Conservation (phyloP, 805 yeast species). For the Saccharomyces mikatae region DNA sequence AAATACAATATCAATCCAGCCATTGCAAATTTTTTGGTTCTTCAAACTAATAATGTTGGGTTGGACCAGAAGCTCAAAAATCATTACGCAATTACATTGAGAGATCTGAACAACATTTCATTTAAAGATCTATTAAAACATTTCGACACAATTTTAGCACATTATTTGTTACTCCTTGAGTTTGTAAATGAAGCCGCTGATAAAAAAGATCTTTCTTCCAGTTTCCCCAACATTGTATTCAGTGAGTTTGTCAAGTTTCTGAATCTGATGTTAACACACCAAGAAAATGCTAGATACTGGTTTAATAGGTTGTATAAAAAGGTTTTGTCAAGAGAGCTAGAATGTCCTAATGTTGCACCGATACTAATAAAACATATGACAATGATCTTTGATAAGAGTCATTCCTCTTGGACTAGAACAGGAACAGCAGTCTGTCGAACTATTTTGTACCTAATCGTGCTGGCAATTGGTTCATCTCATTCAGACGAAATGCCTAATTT, state of each 20-base stretch:
- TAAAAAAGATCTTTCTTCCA: conserved; percentile 10
- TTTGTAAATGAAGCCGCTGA: conserved; percentile 16
- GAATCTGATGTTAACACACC: conserved; percentile 57
- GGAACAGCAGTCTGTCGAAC: conserved; percentile 50
- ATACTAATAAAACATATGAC: conserved; percentile 41
- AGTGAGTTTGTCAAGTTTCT: conserved; percentile 52
- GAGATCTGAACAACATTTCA: conserved; percentile 46
- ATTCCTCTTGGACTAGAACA: conserved; percentile 44
- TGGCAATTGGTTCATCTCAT: conserved; percentile 26
- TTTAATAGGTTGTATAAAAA: conserved; percentile 43
- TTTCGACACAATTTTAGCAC: conserved; percentile 48
- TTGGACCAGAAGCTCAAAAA: conserved; percentile 29
- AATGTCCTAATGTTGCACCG: conserved; percentile 41
- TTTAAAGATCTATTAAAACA: conserved; percentile 46
- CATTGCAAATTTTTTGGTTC: conserved; percentile 46
- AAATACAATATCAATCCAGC: conserved; percentile 50
- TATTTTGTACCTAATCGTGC: conserved; percentile 41
- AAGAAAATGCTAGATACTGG: conserved; percentile 52
- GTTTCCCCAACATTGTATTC: conserved; percentile 36
- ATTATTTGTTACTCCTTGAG: conserved; percentile 32
- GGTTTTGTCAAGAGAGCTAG: conserved; percentile 6
- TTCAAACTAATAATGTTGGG: conserved; percentile 29
- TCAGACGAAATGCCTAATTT: conserved; percentile 7
- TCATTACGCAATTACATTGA: conserved; percentile 41
- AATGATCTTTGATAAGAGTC: conserved; percentile 42